Percentiles rank a stretch among this genome's conserved stretches.
These are phyloP conservation scores for Monilinia aucupariae DNA, from an alignment of 2,329 filamentous ascomycete species.

Conservation along the genomic window DNA sequence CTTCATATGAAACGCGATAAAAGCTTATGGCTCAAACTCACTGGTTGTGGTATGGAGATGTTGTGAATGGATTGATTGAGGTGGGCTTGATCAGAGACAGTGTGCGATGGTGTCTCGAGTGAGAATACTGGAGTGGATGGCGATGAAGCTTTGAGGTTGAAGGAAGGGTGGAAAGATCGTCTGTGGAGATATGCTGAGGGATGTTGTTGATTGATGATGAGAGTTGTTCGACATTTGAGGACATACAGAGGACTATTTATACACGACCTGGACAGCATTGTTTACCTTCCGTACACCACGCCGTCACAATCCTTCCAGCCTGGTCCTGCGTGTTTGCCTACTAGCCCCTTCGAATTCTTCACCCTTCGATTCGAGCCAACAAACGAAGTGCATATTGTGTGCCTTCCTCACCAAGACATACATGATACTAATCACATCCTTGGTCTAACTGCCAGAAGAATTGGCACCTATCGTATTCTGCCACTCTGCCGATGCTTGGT, in stretches of 20 bases:
- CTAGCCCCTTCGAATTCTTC: conserved; percentile 10
- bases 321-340: conserved; percentile 13
- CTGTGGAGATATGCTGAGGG: conserved; percentile 21
- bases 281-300: conserved; percentile 15
- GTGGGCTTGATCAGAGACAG: not conserved
- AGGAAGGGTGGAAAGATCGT: conserved; percentile 18
- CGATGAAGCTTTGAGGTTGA: conserved; percentile 22
- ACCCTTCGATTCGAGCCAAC: conserved; percentile 24
- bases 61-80: conserved; percentile 7
- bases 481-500: conserved; percentile 15
- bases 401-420: conserved; percentile 21
- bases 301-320: conserved; percentile 17
- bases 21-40: conserved; percentile 22
- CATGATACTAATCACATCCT: conserved; percentile 17
- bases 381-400: conserved; percentile 28
- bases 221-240: conserved; percentile 12
- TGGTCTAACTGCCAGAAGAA: conserved; percentile 4
- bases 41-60: conserved; percentile 22
- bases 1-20: conserved; percentile 22
- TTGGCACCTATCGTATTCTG: conserved; percentile 17
- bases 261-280: conserved; percentile 15
- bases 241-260: conserved; percentile 29
- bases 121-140: conserved; percentile 9
- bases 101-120: conserved; percentile 4
- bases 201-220: conserved; percentile 30